Percentiles rank a stretch among this genome's conserved stretches.
These are phyloP conservation scores for Prototheca wickerhamii DNA, from an alignment of 163 green algal genomes.

Conservation along the genomic window DNA sequence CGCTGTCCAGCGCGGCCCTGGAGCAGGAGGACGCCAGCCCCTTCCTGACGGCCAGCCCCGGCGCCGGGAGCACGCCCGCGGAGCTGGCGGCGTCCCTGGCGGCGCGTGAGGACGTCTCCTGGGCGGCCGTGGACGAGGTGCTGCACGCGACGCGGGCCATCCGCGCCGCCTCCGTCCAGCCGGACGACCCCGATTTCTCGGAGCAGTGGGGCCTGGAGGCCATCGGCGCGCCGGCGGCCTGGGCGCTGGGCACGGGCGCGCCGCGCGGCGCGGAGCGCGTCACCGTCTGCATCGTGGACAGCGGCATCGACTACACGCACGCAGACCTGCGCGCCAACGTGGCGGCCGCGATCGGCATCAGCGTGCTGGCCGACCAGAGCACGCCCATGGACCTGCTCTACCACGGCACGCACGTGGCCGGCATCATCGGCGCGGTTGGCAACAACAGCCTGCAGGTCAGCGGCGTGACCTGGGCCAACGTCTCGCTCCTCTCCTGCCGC, in stretches of 20 bases:
- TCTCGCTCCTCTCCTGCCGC: conserved; percentile 17
- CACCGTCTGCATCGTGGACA: conserved; percentile 48
- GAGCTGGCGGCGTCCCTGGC: neutral
- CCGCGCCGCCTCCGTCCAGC: neutral
- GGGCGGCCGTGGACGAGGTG: neutral
- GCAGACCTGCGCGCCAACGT: conserved; percentile 37
- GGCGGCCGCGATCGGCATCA: neutral
- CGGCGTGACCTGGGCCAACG: conserved; percentile 11
- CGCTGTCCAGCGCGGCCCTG: too few relatives aligned
- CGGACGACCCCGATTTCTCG: conserved; percentile 12
- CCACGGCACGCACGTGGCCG: conserved; percentile 52
- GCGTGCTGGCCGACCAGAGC: conserved; percentile 8
- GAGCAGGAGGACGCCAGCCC: too few relatives aligned
- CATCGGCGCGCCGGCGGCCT: conserved; percentile 19
- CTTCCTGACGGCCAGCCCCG: neutral
- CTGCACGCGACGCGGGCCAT: neutral
- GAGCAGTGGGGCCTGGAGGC: conserved; percentile 26
- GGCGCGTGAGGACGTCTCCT: neutral
- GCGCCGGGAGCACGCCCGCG: neutral
- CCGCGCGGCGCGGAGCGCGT: neutral
- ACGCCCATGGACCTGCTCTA: conserved; percentile 13
- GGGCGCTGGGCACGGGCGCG: conserved; percentile 5
- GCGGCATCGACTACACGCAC: conserved; percentile 48
- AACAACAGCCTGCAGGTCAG: conserved; percentile 8
- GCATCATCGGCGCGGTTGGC: conserved; percentile 13